phyloP scores from a whole-genome alignment of 345 rosid genomes.

The Alliaria petiolata region DNA sequence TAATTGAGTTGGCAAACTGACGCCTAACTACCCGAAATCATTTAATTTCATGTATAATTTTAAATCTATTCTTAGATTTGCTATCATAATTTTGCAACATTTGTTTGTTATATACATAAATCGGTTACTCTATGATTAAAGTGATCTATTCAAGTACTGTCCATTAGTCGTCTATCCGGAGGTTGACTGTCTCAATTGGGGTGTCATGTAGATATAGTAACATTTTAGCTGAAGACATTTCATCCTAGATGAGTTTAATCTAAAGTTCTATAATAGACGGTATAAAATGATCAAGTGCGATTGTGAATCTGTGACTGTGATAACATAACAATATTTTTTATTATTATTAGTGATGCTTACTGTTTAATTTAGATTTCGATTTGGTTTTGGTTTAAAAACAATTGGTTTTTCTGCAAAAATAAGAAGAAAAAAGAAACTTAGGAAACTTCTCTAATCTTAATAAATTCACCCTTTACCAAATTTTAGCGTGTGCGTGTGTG shows the following conservation, averaged over 20 bases:
- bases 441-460: too few species aligned
- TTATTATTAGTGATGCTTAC: not conserved
- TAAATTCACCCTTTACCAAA: not conserved
- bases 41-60: not conserved
- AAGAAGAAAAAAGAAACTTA: not conserved
- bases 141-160: not conserved
- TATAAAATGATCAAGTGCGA: not conserved
- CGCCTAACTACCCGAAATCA: constrained; percentile 21
- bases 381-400: not conserved
- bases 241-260: not conserved
- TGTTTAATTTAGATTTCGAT: not conserved
- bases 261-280: not conserved
- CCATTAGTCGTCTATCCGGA: not conserved
- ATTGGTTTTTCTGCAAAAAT: not conserved
- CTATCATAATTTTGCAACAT: not conserved
- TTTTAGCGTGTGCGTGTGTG: not conserved
- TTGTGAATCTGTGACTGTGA: not conserved
- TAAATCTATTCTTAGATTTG: not conserved
- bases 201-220: not conserved
- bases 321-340: too few species aligned
- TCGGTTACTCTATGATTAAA: constrained; percentile 10
- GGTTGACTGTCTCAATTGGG: not conserved
- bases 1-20: constrained; percentile 13
- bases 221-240: not conserved
- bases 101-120: not conserved